Conservation (phyloP, 202 grass and related monocot species). For the Schoenoplectus triqueter region DNA sequence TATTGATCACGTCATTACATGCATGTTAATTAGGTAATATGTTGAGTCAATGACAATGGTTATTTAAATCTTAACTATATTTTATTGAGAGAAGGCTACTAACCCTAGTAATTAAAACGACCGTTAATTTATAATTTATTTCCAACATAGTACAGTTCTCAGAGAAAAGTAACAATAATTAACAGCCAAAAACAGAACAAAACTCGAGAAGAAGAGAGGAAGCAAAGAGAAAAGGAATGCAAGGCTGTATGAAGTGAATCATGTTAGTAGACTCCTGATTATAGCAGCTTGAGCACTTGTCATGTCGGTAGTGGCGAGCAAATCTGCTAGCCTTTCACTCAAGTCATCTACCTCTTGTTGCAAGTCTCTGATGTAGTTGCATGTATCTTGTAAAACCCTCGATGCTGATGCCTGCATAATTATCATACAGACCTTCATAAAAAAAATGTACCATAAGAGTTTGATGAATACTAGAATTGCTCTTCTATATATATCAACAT, state of each 20-base stretch:
- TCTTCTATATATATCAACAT: background rate
- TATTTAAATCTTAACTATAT: slow-evolving; percentile 2
- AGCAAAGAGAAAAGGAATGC: background rate
- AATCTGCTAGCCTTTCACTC: slow-evolving; percentile 75
- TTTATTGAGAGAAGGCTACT: slow-evolving; percentile 35
- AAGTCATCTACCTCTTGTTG: slow-evolving; percentile 79
- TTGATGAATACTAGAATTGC: too few relatives aligned
- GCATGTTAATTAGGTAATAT: slow-evolving; percentile 21
- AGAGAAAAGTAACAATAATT: slow-evolving; percentile 37
- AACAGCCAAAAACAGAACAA: slow-evolving; percentile 33
- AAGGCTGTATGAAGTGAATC: slow-evolving; percentile 37
- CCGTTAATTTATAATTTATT: background rate
- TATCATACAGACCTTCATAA: background rate
- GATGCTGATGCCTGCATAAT: slow-evolving; percentile 60
- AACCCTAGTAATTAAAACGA: slow-evolving; percentile 27
- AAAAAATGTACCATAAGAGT: too few relatives aligned
- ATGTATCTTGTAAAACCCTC: slow-evolving; percentile 79
- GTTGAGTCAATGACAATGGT: background rate
- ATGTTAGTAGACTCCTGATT: slow-evolving; percentile 82
- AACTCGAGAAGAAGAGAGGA: background rate
- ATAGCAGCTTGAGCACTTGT: slow-evolving; percentile 67
- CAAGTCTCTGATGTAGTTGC: slow-evolving; percentile 86
- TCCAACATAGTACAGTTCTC: slow-evolving; percentile 18
- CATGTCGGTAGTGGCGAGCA: slow-evolving; percentile 57
- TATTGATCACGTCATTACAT: slow-evolving; percentile 19